Conservation (phyloP, 1,139 yeast species). For the Nakaseomyces kungkrabaensis region DNA sequence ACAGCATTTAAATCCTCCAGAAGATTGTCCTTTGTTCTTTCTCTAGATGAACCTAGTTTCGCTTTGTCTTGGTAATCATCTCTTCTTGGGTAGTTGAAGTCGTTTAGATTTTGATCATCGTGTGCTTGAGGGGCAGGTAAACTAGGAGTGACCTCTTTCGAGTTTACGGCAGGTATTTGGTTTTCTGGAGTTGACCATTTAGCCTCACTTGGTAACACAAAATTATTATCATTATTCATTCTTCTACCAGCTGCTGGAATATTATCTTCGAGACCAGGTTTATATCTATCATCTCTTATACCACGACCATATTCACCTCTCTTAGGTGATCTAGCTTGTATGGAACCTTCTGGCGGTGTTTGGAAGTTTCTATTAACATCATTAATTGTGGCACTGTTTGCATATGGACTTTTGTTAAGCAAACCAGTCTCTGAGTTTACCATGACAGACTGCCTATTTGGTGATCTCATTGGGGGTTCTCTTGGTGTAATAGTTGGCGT, state of each 20-base stretch:
- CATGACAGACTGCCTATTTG: slow-evolving; percentile 2
- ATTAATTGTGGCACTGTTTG: slow-evolving; percentile 15
- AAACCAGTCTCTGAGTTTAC: not conserved
- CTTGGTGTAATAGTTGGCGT: slow-evolving; percentile 1
- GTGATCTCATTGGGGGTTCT: slow-evolving; percentile 4
- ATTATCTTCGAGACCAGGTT: not conserved
- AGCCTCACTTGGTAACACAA: not conserved
- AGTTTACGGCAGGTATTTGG: not conserved
- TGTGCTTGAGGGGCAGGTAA: not conserved
- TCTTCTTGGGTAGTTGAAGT: not conserved
- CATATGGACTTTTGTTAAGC: slow-evolving; percentile 18
- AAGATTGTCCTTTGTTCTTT: slow-evolving; percentile 9
- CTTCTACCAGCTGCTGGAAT: not conserved
- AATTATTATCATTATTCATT: not conserved
- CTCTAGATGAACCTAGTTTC: not conserved
- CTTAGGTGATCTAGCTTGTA: slow-evolving; percentile 1
- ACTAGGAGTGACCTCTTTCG: not conserved
- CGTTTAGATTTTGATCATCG: not conserved
- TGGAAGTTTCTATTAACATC: slow-evolving; percentile 13
- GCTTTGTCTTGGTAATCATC: not conserved
- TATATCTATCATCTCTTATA: not conserved
- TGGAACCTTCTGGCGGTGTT: not conserved
- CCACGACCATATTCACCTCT: not conserved
- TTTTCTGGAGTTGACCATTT: slow-evolving; percentile 1
- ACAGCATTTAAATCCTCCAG: slow-evolving; percentile 23